A percentile compares a stretch with the other conserved stretches of the same genome.
Evolutionary conservation across 345 rosid genomes (phyloP).

Genomic region (Trapa bicornis): DNA sequence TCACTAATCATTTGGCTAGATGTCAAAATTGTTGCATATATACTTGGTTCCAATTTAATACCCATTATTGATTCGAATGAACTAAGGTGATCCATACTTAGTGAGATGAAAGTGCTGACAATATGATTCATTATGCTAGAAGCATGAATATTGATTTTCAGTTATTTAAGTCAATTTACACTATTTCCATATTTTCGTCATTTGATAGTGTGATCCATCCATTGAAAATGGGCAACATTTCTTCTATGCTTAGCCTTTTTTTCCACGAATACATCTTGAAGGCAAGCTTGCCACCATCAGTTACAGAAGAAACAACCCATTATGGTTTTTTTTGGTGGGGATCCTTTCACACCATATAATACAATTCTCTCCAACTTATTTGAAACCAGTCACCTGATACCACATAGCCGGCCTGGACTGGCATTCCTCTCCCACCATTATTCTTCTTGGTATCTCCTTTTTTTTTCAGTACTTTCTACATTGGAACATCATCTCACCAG

Average conservation of each 20-base stretch:
- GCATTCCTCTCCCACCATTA: slow-evolving; percentile 28
- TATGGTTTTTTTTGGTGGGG: background rate
- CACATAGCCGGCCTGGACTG: slow-evolving; percentile 65
- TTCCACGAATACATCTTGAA: slow-evolving; percentile 25
- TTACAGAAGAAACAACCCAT: background rate
- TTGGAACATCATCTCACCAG: slow-evolving; percentile 12
- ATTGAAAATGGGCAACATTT: too few relatives aligned
- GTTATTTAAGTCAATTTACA: too few relatives aligned
- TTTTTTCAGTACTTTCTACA: slow-evolving; percentile 14
- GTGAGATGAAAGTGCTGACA: too few relatives aligned
- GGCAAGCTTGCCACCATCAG: slow-evolving; percentile 8
- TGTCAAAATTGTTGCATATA: too few relatives aligned
- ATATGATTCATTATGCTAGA: too few relatives aligned
- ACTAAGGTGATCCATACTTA: too few relatives aligned
- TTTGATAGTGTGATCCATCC: too few relatives aligned
- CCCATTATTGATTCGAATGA: too few relatives aligned
- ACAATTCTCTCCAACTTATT: slow-evolving; percentile 17
- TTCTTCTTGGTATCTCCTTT: slow-evolving; percentile 3
- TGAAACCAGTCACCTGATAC: slow-evolving; percentile 66
- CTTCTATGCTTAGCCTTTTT: background rate
- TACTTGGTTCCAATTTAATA: too few relatives aligned
- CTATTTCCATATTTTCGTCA: too few relatives aligned
- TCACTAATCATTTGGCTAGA: too few relatives aligned
- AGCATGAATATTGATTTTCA: too few relatives aligned
- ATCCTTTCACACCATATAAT: background rate